A percentile compares a stretch with the other conserved stretches of the same genome.
Conservation (phyloP, 2,329 filamentous ascomycete genomes). For the Triangularia verruculosa region DNA sequence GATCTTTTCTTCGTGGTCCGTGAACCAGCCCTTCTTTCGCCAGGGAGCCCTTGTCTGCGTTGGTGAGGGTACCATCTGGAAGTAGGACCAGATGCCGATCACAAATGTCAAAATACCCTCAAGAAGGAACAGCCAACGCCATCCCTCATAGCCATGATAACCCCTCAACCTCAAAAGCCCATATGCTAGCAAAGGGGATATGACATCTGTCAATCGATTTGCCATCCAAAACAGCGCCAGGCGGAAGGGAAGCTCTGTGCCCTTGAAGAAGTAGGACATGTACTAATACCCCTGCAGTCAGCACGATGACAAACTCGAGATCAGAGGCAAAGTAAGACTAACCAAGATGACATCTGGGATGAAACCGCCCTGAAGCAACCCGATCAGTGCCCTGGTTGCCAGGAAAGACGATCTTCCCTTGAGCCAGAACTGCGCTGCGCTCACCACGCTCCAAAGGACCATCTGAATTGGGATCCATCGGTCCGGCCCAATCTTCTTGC, state of each 20-base stretch:
- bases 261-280: conserved; percentile 68
- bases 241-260: conserved; percentile 60
- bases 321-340: neutral
- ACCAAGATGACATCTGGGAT: conserved; percentile 49
- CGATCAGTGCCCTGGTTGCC: conserved; percentile 40
- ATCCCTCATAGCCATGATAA: conserved; percentile 48
- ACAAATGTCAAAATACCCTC: conserved; percentile 46
- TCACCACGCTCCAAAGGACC: conserved; percentile 22
- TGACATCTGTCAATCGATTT: conserved; percentile 49
- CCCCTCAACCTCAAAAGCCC: conserved; percentile 52
- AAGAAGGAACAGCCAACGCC: conserved; percentile 47
- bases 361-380: conserved; percentile 41
- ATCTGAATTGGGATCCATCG: conserved; percentile 29
- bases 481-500: conserved; percentile 19
- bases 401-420: conserved; percentile 42
- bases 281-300: conserved; percentile 36
- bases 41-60: conserved; percentile 53
- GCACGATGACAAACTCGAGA: neutral
- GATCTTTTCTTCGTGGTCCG: conserved; percentile 58
- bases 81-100: conserved; percentile 43
- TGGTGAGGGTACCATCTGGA: conserved; percentile 45
- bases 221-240: conserved; percentile 66
- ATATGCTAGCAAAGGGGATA: conserved; percentile 52
- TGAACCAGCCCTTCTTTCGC: conserved; percentile 60
- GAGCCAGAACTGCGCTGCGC: conserved; percentile 39